Evolutionary conservation across 176 grass and related monocot species (phyloP), one percentile per base, ranked within the genome.

Genomic region (Phragmites australis): DNA sequence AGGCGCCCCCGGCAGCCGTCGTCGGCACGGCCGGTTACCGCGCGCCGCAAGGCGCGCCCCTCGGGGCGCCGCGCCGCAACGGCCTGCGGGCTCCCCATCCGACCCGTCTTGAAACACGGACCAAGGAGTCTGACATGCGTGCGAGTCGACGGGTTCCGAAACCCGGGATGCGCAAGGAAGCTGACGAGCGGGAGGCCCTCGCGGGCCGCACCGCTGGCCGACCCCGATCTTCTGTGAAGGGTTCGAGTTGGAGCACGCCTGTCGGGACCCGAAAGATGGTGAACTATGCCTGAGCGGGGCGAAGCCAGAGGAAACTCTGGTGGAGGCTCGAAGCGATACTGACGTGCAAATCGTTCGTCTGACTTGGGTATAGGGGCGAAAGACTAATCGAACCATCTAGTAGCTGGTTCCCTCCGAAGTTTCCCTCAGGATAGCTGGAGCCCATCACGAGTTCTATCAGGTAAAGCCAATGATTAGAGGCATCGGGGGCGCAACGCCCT

Each of bases 251-350:
- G 84, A 90, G 84, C 84, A 90, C 66, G 84, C 88, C 62, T 88
- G 82, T 91, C 85, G 82, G 86, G 89, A 91, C 89, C 82, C 85
- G 76, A 91, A 91, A 91, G 85, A 91, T 88, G 89, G 89, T 91
- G 80, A 90, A 90, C 83, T 90, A 86, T 90, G 88, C 88, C 82
- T 85, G 81, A 89, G 87, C 82, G 81, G 79, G 87, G 87, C 76
- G 76, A 87, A 81, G 84, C 84, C 70, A 85, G 87, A 89, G 87
- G 89, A 91, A 91, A 91, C 89, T 84, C 81, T 87, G 81, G 89
- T 91, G 85, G 89, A 91, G 89, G 89, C 84, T 81, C 89, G 70
- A 76, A 87, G 85, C 76, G 89, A 91, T 84, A 84, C 81, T 87
- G 84, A 91, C 70, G 76, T 84, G 89, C 84, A 91, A 91, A 90